Evolutionary conservation across 2,329 filamentous ascomycete species (phyloP), one percentile per base, ranked within the genome.

Genomic region (Colletotrichum destructivum): DNA sequence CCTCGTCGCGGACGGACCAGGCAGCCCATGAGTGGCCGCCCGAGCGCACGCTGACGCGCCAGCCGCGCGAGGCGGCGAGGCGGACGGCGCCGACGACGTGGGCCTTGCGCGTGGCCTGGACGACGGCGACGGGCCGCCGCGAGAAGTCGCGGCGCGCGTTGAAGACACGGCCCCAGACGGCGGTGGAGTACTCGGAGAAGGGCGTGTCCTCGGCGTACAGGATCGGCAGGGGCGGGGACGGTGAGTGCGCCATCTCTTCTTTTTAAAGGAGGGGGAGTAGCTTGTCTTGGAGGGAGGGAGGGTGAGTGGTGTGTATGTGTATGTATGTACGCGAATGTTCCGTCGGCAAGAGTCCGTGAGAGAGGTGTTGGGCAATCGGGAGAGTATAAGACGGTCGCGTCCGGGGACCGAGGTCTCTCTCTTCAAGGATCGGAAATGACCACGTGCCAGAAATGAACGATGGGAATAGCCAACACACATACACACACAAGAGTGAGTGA

Each of bases 21-120:
- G 82, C 85, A 0, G 85, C 84, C 83, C 84, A 87, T 69, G 79
- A 82, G 71, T 88, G 86, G 0, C 86, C 86, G 6, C 86, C 86
- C 8, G 84, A 85, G 4, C 85, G 81, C 4, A 88, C 81, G 1
- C 85, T 85, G 1, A 88, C 78, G 3, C 83, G 80, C 71, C 78
- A 82, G 0, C 63, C 63, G 18, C 31, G 40, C 56, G 62, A 51
- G 9, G 78, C 77, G 5, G 85, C 85, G 4, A 86, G 75, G 16
- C 78, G 75, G 0, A 86, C 82, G 0, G 84, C 83, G 31, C 76
- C 74, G 7, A 79, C 71, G 12, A 87, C 77, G 69, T 86, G 81
- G 8, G 77, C 73, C 5, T 78, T 75, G 7, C 73, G 76, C 1
- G 79, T 81, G 7, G 84, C 83, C 66, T 81, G 77, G 6, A 86